phyloP scores from a whole-genome alignment of 2,329 filamentous ascomycete species.

The Aureobasidium sp. region DNA sequence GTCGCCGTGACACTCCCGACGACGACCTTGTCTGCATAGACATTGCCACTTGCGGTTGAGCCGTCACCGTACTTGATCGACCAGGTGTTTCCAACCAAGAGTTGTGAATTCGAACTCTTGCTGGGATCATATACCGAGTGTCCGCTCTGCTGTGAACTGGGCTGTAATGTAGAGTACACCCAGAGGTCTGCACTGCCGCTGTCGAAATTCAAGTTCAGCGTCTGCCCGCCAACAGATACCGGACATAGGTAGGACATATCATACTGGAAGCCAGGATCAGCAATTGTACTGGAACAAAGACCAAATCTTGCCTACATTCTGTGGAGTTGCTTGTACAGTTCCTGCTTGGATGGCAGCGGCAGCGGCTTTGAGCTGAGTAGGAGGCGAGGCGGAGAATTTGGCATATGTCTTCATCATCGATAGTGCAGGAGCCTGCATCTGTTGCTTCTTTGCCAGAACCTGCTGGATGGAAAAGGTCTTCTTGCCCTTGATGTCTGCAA shows the following conservation, averaged over 20 bases:
- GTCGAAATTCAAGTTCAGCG: constrained; percentile 61
- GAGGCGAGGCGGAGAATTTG: constrained; percentile 24
- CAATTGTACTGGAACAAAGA: background rate
- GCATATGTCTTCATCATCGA: constrained; percentile 24
- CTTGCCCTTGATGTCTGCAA: constrained; percentile 19
- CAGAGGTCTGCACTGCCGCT: constrained; percentile 64
- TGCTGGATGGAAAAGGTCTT: constrained; percentile 26
- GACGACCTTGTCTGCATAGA: constrained; percentile 58
- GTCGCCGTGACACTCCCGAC: constrained; percentile 54
- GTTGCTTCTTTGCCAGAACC: constrained; percentile 33
- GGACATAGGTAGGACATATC: constrained; percentile 38
- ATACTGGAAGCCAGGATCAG: constrained; percentile 10
- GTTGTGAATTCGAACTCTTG: constrained; percentile 37
- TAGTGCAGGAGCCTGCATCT: constrained; percentile 26
- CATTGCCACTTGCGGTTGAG: constrained; percentile 54
- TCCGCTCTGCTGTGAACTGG: constrained; percentile 42
- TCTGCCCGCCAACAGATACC: constrained; percentile 57
- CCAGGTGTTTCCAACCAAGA: constrained; percentile 48
- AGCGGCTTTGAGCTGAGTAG: constrained; percentile 24
- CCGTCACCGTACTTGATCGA: constrained; percentile 59
- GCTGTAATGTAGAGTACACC: constrained; percentile 57
- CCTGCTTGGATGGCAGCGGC: constrained; percentile 33
- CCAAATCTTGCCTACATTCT: background rate
- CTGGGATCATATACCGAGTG: constrained; percentile 53
- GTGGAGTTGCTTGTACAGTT: constrained; percentile 33